These are phyloP conservation scores for Zymoseptoria crescenta DNA, from an alignment of 2,329 filamentous ascomycete genomes.

Conservation along the genomic window DNA sequence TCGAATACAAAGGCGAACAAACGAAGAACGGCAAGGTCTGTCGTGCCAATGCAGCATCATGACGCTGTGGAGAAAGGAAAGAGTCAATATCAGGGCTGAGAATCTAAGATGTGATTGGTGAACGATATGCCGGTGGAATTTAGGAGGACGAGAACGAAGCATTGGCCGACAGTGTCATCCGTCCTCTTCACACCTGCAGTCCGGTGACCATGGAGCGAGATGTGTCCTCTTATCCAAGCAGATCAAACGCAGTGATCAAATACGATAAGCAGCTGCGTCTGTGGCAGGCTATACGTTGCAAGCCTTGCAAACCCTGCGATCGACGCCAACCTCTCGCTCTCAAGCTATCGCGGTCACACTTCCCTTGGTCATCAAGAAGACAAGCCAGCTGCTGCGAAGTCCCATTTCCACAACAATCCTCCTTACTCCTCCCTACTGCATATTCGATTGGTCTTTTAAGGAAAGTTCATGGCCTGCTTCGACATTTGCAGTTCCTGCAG, in stretches of 20 bases:
- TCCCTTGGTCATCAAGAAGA: background rate
- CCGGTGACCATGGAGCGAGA: too few relatives aligned
- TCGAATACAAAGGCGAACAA: background rate
- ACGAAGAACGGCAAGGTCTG: background rate
- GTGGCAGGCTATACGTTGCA: too few relatives aligned
- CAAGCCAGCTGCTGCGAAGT: background rate
- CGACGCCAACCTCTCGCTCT: too few relatives aligned
- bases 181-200: too few relatives aligned
- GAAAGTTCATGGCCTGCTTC: background rate
- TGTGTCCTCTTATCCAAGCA: too few relatives aligned
- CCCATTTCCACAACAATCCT: background rate
- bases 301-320: too few relatives aligned
- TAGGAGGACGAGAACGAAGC: background rate
- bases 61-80: too few relatives aligned
- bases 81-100: too few relatives aligned
- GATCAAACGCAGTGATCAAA: too few relatives aligned
- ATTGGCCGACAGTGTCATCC: background rate
- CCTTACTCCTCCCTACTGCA: background rate
- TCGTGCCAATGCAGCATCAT: background rate
- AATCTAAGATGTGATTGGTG: background rate
- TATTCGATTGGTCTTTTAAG: background rate
- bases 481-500: background rate
- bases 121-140: background rate
- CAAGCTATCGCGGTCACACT: too few relatives aligned
- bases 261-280: too few relatives aligned